Base-by-base conservation (phyloP, 768 basidiomycete species). In the Pleurotus tuoliensis region DNA sequence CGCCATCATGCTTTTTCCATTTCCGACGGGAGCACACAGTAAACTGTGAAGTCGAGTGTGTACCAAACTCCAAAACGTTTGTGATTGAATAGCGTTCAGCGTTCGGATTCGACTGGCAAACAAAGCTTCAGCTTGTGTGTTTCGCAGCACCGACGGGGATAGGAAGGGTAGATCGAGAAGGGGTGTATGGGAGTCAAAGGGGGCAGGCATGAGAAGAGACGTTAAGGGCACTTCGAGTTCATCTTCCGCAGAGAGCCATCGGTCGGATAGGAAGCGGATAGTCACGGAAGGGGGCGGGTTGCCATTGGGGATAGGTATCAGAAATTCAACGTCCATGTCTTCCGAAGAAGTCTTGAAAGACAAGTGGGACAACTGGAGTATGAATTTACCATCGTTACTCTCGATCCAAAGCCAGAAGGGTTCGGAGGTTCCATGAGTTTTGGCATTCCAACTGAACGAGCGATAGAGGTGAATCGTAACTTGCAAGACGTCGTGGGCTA, bases 331-430 rank as follows among this genome's bases (percentile, higher is more conserved):
- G 38, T 86, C 76, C 34, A 94, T 59, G 3, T 64, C 47, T 0
- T 79, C 72, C 1, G 88, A 90, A 15, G 80, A 77, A 59, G 83
- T 81, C 44, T 88, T 86, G 59, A 98, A 82, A 34, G 85, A 63
- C 22, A 95, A 71, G 63, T 89, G 85, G 0, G 85, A 75, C 53
- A 89, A 78, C 65, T 96, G 94, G 9, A 94, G 80, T 63, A 98
- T 95, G 38, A 80, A 80, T n/a, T 80, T 61, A n/a, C 85, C 88
- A 34, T 88, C 81, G 38, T 87, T 78, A 64, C 95, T 93, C 72
- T 98, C 94, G 2, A 97, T 74, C 97, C 97, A 98, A 27, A 99
- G 69, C 87, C 92, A 98, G 72, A 98, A 98, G 1, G 92, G 88
- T 68, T 98, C 93, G 1, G 76, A 74, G 9, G 73, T 75, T 0